Evolutionary conservation across 345 rosid genomes (phyloP), one percentile per base, ranked within the genome.

Genomic region (Eucalyptus cladocalyx): DNA sequence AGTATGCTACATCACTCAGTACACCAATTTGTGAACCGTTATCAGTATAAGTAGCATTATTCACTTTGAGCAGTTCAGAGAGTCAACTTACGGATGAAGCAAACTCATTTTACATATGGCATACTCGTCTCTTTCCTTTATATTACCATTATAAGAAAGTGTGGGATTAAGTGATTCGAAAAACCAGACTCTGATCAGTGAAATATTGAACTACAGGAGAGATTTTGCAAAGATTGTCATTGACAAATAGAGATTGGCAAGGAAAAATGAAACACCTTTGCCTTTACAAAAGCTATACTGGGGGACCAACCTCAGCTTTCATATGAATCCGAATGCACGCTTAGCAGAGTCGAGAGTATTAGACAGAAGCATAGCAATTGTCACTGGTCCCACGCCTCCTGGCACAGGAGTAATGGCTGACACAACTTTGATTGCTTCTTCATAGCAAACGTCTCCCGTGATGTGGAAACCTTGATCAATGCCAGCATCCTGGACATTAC

Each of bases 341-440:
- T 92, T 92, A 11, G 93, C 92, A 58, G 91, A 92, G 69, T 89
- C 90, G 3, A 92, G 91, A 8, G 88, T 90, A 65, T 92, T 92
- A 32, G 92, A 92, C 16, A 89, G 91, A n/a, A 92, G 93, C 92
- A 92, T 90, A 3, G 91, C 49, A 53, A 89, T 92, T 11, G 92
- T 90, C 26, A 92, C 45, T 23, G 91, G 91, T 40, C 92, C 90
- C 10, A 88, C 87, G 18, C 93, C 93, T 34, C 93, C 93, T 17
- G 93, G 93, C 53, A 89, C 92, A 1, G 91, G 91, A 51, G 93
- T 90, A 51, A 92, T 86, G 32, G 91, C 92, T 42, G 93, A 92
- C 48, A 48, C 92, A 34, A 90, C 89, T 58, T 89, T 30, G 26
- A 88, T 60, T 43, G 93, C 93, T 88, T 92, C 92, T 86, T 92